Evolutionary conservation across 2,329 filamentous ascomycete species (phyloP).

Genomic region (Alternaria sp.): DNA sequence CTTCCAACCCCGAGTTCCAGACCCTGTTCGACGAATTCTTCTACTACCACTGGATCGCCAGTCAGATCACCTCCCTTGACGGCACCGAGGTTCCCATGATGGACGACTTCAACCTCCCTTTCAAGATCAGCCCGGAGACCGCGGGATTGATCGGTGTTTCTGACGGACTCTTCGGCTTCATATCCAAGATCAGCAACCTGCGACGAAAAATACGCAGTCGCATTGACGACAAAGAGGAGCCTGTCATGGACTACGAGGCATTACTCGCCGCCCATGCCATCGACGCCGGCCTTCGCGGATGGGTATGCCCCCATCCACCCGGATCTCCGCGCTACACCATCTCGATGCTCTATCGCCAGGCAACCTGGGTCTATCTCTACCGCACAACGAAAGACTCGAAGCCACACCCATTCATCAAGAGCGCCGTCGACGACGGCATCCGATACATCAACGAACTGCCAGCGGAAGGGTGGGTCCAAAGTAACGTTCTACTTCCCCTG

Average conservation of each 20-base stretch:
- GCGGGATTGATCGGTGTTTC: conserved; percentile 77
- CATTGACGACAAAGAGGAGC: conserved; percentile 67
- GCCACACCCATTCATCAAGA: conserved; percentile 62
- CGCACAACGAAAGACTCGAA: conserved; percentile 65
- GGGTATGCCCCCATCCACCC: conserved; percentile 67
- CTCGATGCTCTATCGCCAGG: conserved; percentile 67
- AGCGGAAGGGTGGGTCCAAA: conserved; percentile 62
- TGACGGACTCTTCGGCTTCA: conserved; percentile 79
- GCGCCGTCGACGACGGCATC: conserved; percentile 65
- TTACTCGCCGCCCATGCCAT: conserved; percentile 77
- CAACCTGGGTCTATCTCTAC: conserved; percentile 68
- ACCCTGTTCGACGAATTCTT: conserved; percentile 79
- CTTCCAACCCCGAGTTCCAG: conserved; percentile 71
- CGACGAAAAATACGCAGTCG: conserved; percentile 75
- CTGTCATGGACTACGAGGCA: conserved; percentile 74
- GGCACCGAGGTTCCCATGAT: conserved; percentile 60
- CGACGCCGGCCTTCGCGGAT: conserved; percentile 74
- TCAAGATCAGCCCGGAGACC: conserved; percentile 62
- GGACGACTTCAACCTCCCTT: conserved; percentile 62
- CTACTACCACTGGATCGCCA: conserved; percentile 75
- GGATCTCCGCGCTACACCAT: conserved; percentile 62
- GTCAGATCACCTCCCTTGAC: conserved; percentile 63
- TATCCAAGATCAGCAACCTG: conserved; percentile 79
- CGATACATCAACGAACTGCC: conserved; percentile 62
- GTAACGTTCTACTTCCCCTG: conserved; percentile 66